These are phyloP conservation scores for Sorghum bicolor DNA, from an alignment of 176 grass and related monocot genomes.

Conservation along the genomic window DNA sequence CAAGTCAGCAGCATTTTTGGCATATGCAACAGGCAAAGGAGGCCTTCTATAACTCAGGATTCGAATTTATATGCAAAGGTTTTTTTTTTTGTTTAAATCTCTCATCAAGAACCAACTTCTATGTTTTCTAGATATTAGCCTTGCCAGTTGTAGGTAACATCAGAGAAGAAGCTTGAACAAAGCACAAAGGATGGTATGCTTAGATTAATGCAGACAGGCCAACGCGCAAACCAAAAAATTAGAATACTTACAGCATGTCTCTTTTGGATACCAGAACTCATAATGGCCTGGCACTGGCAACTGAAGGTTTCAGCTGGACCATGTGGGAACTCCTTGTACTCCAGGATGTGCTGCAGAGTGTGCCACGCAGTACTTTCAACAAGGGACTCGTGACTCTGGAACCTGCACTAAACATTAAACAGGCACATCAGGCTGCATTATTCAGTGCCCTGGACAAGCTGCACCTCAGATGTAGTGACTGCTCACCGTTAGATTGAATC, in stretches of 20 bases:
- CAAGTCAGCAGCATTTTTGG: neutral
- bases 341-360: conserved; percentile 5
- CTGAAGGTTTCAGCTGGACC: conserved; percentile 29
- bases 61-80: neutral
- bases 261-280: conserved; percentile 3
- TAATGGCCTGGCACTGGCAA: neutral
- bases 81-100: neutral
- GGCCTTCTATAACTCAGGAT: neutral
- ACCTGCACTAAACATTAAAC: conserved; percentile 17
- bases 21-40: neutral
- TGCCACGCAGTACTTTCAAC: conserved; percentile 4
- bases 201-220: conserved; percentile 6
- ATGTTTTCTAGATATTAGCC: neutral
- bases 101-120: neutral
- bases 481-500: neutral
- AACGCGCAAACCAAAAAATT: neutral
- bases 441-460: conserved; percentile 5
- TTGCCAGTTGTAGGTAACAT: neutral
- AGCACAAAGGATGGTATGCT: neutral
- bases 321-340: conserved; percentile 16
- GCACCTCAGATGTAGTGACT: neutral
- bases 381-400: conserved; percentile 35
- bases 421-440: conserved; percentile 18
- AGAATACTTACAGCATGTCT: neutral
- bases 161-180: neutral